Evolutionary conservation across 768 basidiomycete genomes (phyloP).

Genomic region (Boletus huronensis): DNA sequence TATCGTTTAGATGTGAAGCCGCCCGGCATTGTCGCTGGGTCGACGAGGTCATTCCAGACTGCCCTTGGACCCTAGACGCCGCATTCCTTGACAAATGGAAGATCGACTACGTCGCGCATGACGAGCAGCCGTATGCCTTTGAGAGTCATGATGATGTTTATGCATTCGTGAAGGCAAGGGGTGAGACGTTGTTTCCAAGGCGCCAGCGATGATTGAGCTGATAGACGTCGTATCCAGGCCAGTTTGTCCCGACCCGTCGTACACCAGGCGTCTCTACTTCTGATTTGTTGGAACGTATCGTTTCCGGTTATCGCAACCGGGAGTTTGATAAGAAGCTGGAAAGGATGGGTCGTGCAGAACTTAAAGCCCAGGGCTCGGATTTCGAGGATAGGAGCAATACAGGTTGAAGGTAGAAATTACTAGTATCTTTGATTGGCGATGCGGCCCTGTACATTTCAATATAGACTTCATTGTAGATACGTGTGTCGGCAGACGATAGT

Average conservation of each 20-base stretch:
- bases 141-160: constrained; percentile 88
- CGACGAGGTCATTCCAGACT: constrained; percentile 86
- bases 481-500: not conserved
- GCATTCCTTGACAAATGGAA: constrained; percentile 79
- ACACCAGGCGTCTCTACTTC: constrained; percentile 96
- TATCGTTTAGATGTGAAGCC: constrained; percentile 64
- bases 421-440: not conserved
- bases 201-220: not conserved
- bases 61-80: constrained; percentile 86
- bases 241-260: constrained; percentile 92
- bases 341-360: constrained; percentile 79
- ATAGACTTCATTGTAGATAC: not conserved
- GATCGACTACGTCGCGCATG: constrained; percentile 97
- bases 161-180: constrained; percentile 70
- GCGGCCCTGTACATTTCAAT: not conserved
- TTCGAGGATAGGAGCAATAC: constrained; percentile 17
- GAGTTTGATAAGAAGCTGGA: constrained; percentile 87
- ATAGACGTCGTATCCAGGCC: constrained; percentile 47
- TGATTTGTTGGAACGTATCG: constrained; percentile 87
- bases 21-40: constrained; percentile 98
- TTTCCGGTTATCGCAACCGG: constrained; percentile 77
- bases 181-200: constrained; percentile 38
- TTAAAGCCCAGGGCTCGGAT: constrained; percentile 52
- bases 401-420: not conserved
- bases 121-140: constrained; percentile 82